Conservation (phyloP, 2,329 filamentous ascomycete species). For the Fusarium sp. region DNA sequence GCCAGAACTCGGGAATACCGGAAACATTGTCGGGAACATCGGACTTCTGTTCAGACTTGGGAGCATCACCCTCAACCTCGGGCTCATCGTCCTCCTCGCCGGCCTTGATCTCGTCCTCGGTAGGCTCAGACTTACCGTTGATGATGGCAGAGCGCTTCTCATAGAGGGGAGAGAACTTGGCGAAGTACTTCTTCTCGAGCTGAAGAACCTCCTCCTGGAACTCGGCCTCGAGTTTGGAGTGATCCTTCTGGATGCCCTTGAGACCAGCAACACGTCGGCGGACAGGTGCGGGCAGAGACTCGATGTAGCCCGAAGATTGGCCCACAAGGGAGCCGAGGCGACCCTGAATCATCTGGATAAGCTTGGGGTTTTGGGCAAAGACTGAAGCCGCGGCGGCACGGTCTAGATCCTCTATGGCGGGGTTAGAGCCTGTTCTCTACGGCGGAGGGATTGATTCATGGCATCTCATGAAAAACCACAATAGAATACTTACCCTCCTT, state of each 20-base stretch:
- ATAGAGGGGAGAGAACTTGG: constrained; percentile 97
- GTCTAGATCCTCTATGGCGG: constrained; percentile 81
- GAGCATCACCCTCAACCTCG: constrained; percentile 72
- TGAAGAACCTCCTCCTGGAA: constrained; percentile 99
- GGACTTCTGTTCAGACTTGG: constrained; percentile 65
- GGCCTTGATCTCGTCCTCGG: constrained; percentile 84
- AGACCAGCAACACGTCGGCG: constrained; percentile 93
- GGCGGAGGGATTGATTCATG: constrained; percentile 13
- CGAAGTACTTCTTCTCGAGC: constrained; percentile 99
- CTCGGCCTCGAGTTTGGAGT: constrained; percentile 96
- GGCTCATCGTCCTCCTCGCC: constrained; percentile 83
- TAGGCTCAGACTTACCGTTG: constrained; percentile 86
- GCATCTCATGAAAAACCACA: constrained; percentile 1
- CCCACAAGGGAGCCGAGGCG: constrained; percentile 93
- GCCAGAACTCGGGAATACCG: constrained; percentile 99
- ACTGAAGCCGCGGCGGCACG: constrained; percentile 86
- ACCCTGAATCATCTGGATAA: constrained; percentile 97
- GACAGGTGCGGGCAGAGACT: constrained; percentile 88
- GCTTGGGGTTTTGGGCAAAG: constrained; percentile 93
- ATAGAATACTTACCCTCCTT: constrained; percentile 80
- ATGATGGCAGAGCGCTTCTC: constrained; percentile 93
- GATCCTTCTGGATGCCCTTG: constrained; percentile 98
- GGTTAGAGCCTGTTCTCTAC: constrained; percentile 31
- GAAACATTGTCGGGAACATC: constrained; percentile 66
- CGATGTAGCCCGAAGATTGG: constrained; percentile 95